Evolutionary conservation across 345 rosid species (phyloP), one percentile per base, ranked within the genome.

Genomic region (Syzygium jambos): DNA sequence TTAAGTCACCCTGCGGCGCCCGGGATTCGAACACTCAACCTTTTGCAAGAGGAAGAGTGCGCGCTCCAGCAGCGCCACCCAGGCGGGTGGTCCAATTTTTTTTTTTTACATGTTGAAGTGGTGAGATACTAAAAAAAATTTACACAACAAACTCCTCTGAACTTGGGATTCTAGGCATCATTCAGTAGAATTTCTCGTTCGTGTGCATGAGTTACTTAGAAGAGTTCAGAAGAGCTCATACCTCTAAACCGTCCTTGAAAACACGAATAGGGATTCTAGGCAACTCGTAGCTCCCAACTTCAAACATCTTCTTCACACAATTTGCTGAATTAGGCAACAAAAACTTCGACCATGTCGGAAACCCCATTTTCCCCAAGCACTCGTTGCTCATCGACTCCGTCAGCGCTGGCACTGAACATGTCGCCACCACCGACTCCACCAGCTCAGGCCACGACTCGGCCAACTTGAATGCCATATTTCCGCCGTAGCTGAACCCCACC

Each of bases 401-500:
- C 85, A 91, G 4, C 15, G 82, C 92, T 88, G 90, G 78, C 23
- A 89, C 89, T 7, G 90, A 85, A 84, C 91, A 30, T 27, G 51
- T 56, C 17, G 89, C 86, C 30, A 92, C 93, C 92, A 94, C 10
- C 13, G 93, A 90, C 63, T 87, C 86, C 30, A 93, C 93, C 89
- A 94, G 85, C 13, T 91, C 87, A 6, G 94, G 93, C 19, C 53
- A 84, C 86, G 85, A 73, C 86, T 88, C 88, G 2, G 93, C 94
- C 92, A 94, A 88, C 86, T 90, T 90, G 87, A 94, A 91, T 46
- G 93, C 91, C 23, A 91, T 93, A 85, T 87, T 27, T 82, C 93
- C 95, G 1, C 95, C 94, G 51, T 91, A 93, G 86, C 94, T 92
- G 9, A 88, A 29, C 63, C 94, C 90, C 14, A 94, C 93, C 85